Evolutionary conservation across 768 basidiomycete genomes (phyloP).

Genomic region (Rhodotorula paludigena): DNA sequence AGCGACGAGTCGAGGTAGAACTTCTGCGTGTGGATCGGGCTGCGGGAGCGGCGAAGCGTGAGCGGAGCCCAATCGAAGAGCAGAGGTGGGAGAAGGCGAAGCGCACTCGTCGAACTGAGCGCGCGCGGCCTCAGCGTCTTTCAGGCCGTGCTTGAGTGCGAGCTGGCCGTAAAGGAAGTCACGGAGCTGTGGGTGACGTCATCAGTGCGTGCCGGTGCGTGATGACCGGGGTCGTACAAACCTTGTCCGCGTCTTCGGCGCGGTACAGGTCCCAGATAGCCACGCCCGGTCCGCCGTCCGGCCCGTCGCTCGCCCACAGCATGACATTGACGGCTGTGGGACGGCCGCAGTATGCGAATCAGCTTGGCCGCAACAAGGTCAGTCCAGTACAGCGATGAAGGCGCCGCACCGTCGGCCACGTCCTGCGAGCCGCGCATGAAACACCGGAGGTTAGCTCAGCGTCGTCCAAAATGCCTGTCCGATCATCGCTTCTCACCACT

Average conservation of each 20-base stretch:
- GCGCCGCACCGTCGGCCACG: conserved; percentile 32
- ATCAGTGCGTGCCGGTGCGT: neutral
- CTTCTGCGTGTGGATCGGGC: conserved; percentile 82
- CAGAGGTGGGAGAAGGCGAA: neutral
- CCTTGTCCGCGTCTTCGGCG: conserved; percentile 67
- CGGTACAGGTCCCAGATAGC: conserved; percentile 90
- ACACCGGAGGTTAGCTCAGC: neutral
- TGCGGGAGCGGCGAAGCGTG: neutral
- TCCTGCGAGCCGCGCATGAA: neutral
- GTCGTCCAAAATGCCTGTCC: too few species aligned
- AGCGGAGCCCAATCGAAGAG: too few species aligned
- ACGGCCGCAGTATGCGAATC: too few species aligned
- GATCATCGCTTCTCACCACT: too few species aligned
- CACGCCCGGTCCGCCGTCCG: conserved; percentile 55
- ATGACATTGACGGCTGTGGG: conserved; percentile 75
- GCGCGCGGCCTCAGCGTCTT: conserved; percentile 37
- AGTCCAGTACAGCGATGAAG: accelerated
- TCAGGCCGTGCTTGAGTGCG: conserved; percentile 43
- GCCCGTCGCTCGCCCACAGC: conserved; percentile 64
- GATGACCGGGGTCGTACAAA: neutral
- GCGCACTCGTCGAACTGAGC: conserved; percentile 51
- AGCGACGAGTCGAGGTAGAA: conserved; percentile 72
- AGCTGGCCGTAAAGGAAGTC: conserved; percentile 65
- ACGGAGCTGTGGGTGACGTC: conserved; percentile 53
- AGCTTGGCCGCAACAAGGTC: neutral